phyloP scores from a whole-genome alignment of 208 protist genomes.

The Angomonas deanei region DNA sequence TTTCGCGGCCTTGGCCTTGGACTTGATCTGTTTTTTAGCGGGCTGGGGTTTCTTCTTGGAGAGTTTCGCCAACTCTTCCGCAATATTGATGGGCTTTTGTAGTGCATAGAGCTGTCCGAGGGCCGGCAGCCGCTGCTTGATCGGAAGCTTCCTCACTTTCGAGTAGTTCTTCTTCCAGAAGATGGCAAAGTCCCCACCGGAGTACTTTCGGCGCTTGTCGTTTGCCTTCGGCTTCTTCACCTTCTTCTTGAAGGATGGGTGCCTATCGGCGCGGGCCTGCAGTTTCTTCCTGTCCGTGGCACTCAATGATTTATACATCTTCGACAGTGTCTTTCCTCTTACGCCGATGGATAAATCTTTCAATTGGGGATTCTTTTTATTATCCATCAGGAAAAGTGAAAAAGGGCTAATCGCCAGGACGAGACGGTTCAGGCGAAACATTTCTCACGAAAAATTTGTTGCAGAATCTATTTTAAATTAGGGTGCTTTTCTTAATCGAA shows the following conservation, averaged over 20 bases:
- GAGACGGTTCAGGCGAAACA: conserved; percentile 57
- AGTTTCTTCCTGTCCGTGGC: conserved; percentile 47
- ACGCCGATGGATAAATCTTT: conserved; percentile 59
- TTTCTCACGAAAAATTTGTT: conserved; percentile 12
- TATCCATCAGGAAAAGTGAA: conserved; percentile 86
- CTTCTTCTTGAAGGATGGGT: conserved; percentile 48
- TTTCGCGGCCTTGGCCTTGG: conserved; percentile 15
- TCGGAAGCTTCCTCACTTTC: conserved; percentile 59
- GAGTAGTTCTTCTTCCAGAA: conserved; percentile 79
- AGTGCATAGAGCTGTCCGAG: conserved; percentile 79
- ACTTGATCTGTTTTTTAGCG: conserved; percentile 15
- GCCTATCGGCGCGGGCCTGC: conserved; percentile 46
- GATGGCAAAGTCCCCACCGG: conserved; percentile 38
- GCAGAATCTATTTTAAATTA: not conserved
- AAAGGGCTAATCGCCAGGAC: conserved; percentile 77
- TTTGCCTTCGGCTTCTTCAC: conserved; percentile 18
- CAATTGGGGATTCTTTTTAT: conserved; percentile 77
- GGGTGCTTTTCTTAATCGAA: not conserved
- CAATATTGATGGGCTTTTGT: conserved; percentile 59
- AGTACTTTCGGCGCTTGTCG: conserved; percentile 6
- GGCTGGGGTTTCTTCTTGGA: not conserved
- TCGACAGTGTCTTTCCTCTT: conserved; percentile 58
- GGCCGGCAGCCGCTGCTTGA: conserved; percentile 57
- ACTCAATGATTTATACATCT: conserved; percentile 81
- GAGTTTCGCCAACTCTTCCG: conserved; percentile 48